Conservation (phyloP, 306 rosid species). For the Vigna nakashimae region DNA sequence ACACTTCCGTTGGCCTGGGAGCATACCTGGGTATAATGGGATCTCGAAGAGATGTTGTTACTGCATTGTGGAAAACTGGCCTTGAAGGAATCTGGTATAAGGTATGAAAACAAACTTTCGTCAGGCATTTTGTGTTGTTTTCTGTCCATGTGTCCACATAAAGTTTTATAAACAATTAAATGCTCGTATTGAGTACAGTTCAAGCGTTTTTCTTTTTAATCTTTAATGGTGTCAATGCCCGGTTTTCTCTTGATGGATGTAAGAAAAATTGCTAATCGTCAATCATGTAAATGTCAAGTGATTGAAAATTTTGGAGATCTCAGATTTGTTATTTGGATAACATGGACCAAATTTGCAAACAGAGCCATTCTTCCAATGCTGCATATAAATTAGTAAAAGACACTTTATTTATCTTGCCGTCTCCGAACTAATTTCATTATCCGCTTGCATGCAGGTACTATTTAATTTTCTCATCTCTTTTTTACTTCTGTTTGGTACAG, state of each 20-base stretch:
- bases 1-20: constrained; percentile 85
- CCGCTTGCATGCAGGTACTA: background rate
- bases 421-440: background rate
- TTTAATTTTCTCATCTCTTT: constrained; percentile 19
- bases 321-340: constrained; percentile 22
- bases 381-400: constrained; percentile 15
- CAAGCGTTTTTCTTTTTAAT: background rate
- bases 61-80: constrained; percentile 93
- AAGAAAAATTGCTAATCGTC: background rate
- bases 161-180: constrained; percentile 2
- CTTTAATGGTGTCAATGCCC: background rate
- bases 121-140: constrained; percentile 12
- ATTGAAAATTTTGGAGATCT: background rate
- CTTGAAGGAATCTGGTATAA: constrained; percentile 97
- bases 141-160: constrained; percentile 5
- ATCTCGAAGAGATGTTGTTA: constrained; percentile 96
- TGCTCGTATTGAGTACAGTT: constrained; percentile 13
- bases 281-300: constrained; percentile 9
- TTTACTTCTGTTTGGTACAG: constrained; percentile 56
- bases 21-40: constrained; percentile 99
- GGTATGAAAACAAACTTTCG: constrained; percentile 58
- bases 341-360: constrained; percentile 29
- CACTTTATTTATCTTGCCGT: constrained; percentile 21
- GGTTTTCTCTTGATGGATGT: constrained; percentile 13
- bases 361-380: constrained; percentile 4